Evolutionary conservation across 352 stramenopile species (phyloP).

Genomic region (Globisporangium irregulare): DNA sequence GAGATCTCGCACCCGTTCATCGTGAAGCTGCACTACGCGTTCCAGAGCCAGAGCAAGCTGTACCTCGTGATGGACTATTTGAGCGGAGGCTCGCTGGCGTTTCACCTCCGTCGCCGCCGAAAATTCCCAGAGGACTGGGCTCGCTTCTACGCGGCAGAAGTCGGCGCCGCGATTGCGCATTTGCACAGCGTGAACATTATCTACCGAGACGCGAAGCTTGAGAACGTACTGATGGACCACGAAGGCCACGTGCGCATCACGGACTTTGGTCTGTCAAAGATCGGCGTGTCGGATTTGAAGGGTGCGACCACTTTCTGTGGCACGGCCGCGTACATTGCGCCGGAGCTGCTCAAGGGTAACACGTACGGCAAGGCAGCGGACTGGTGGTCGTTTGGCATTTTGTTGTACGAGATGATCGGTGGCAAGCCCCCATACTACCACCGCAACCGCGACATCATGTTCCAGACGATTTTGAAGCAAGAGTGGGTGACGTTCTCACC

Average conservation of each 20-base stretch:
- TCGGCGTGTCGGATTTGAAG: conserved; percentile 82
- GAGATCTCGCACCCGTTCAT: conserved; percentile 93
- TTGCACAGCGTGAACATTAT: conserved; percentile 95
- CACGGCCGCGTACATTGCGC: conserved; percentile 92
- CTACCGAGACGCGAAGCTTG: conserved; percentile 94
- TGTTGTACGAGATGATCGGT: conserved; percentile 96
- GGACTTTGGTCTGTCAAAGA: conserved; percentile 94
- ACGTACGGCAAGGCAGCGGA: conserved; percentile 91
- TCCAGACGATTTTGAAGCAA: conserved; percentile 90
- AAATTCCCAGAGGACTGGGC: conserved; percentile 90
- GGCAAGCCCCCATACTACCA: conserved; percentile 90
- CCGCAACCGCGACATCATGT: conserved; percentile 91
- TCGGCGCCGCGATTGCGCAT: conserved; percentile 88
- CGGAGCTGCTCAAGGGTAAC: conserved; percentile 88
- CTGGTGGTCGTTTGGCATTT: conserved; percentile 94
- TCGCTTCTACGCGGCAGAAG: conserved; percentile 94
- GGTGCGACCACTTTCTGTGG: conserved; percentile 92
- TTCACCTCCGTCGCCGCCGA: conserved; percentile 83
- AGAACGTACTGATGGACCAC: conserved; percentile 95
- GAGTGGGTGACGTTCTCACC: conserved; percentile 95
- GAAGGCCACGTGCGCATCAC: conserved; percentile 93
- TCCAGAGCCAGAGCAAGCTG: conserved; percentile 91
- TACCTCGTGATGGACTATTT: conserved; percentile 94
- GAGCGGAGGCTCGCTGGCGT: conserved; percentile 87
- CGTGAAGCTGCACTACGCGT: conserved; percentile 93